A percentile compares a stretch with the other conserved stretches of the same genome.
Conservation (phyloP, 331 rosid species). For the Rhamnella rubrinervis region DNA sequence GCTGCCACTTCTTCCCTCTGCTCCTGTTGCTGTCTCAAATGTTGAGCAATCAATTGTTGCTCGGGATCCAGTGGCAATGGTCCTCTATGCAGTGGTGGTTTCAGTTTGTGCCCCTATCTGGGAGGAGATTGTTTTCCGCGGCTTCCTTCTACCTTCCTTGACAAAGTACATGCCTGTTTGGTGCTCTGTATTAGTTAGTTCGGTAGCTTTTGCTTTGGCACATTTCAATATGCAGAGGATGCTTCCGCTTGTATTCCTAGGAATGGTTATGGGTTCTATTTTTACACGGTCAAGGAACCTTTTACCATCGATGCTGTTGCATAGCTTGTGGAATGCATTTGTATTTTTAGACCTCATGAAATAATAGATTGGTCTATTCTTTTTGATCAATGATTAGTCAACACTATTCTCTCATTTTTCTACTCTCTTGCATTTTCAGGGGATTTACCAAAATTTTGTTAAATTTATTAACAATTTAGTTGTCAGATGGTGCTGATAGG, state of each 20-base stretch:
- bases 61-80: background rate
- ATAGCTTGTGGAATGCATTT: slow-evolving; percentile 3
- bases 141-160: background rate
- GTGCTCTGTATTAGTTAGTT: background rate
- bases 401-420: background rate
- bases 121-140: slow-evolving; percentile 2
- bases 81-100: background rate
- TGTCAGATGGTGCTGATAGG: too few species aligned
- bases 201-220: background rate
- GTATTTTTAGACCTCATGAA: background rate
- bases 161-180: background rate
- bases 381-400: background rate
- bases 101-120: background rate
- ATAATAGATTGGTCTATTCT: background rate
- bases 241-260: background rate
- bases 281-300: background rate
- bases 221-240: slow-evolving; percentile 5
- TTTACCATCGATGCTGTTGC: background rate
- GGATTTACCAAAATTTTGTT: background rate
- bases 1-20: background rate
- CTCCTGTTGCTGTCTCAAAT: background rate
- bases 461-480: too few species aligned
- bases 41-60: slow-evolving; percentile 1
- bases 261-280: background rate
- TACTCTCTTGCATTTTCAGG: background rate